Evolutionary conservation across 768 basidiomycete species (phyloP).

Genomic region (Galerina sulciceps): DNA sequence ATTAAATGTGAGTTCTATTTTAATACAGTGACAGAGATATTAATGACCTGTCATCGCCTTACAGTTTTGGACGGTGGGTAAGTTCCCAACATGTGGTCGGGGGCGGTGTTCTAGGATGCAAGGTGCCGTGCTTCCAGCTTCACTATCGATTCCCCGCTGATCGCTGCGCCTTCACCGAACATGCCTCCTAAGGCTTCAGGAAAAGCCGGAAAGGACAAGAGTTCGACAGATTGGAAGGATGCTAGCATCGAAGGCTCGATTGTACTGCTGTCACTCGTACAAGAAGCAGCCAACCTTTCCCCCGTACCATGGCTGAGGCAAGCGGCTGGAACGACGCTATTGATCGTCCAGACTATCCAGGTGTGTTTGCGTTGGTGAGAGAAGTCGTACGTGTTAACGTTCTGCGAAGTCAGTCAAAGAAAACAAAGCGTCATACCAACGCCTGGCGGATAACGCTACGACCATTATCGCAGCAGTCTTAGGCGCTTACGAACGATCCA

Average conservation of each 20-base stretch:
- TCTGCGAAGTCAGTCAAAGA: slow-evolving; percentile 12
- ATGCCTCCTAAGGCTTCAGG: neutral
- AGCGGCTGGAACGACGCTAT: slow-evolving; percentile 17
- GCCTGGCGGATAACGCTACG: slow-evolving; percentile 13
- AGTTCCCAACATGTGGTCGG: too few relatives aligned
- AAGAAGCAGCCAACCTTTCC: slow-evolving; percentile 14
- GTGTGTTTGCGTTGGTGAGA: slow-evolving; percentile 2
- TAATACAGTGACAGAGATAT: too few relatives aligned
- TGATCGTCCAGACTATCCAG: slow-evolving; percentile 18
- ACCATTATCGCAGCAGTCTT: slow-evolving; percentile 15
- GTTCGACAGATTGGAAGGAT: slow-evolving; percentile 1
- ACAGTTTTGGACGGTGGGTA: too few relatives aligned
- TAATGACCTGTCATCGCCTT: too few relatives aligned
- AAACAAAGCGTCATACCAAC: slow-evolving; percentile 16
- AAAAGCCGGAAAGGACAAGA: neutral
- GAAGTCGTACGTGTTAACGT: too few relatives aligned
- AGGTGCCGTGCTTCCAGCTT: too few relatives aligned
- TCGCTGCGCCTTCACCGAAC: too few relatives aligned
- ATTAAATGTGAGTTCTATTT: too few relatives aligned
- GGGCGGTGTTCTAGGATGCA: too few relatives aligned
- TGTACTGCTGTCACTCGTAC: slow-evolving; percentile 9
- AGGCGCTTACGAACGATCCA: slow-evolving; percentile 9
- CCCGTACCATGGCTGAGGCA: slow-evolving; percentile 22
- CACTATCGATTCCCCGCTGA: neutral
- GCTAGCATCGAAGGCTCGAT: slow-evolving; percentile 3